phyloP scores from a whole-genome alignment of 2,329 filamentous ascomycete genomes.

The Cytospora piceicola region DNA sequence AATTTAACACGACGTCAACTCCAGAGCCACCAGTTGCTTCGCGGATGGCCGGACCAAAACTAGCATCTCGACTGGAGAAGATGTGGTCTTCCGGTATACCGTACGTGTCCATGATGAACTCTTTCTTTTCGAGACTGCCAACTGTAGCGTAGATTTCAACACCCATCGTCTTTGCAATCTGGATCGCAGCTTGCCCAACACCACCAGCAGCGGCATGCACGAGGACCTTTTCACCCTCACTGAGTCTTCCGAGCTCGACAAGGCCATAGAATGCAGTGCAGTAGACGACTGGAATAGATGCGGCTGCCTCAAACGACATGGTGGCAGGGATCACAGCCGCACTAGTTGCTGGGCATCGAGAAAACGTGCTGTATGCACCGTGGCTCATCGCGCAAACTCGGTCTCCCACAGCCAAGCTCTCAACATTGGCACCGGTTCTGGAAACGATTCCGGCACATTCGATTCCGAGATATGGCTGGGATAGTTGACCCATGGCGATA shows the following conservation, averaged over 20 bases:
- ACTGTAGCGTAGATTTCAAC: conserved; percentile 40
- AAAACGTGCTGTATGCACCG: conserved; percentile 4
- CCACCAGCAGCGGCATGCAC: conserved; percentile 35
- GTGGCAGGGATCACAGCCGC: conserved; percentile 22
- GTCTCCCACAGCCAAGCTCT: conserved; percentile 29
- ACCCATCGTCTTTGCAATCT: conserved; percentile 18
- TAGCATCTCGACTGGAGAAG: conserved; percentile 25
- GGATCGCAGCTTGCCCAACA: conserved; percentile 24
- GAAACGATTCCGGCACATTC: conserved; percentile 37
- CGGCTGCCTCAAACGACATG: conserved; percentile 29
- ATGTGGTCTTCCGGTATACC: conserved; percentile 32
- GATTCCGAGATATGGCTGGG: conserved; percentile 33
- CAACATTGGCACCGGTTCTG: conserved; percentile 22
- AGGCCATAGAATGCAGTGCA: conserved; percentile 37
- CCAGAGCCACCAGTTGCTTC: not conserved
- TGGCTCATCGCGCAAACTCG: conserved; percentile 27
- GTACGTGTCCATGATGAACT: conserved; percentile 33
- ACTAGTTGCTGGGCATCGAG: conserved; percentile 12
- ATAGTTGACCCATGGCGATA: conserved; percentile 38
- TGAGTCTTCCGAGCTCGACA: conserved; percentile 31
- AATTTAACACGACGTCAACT: conserved; percentile 30
- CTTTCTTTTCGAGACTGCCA: conserved; percentile 37
- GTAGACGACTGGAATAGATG: conserved; percentile 34
- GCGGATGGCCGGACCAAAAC: not conserved
- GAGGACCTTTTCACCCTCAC: conserved; percentile 33